Evolutionary conservation across 805 yeast genomes (phyloP).

Genomic region (Monosporozyma unispora): DNA sequence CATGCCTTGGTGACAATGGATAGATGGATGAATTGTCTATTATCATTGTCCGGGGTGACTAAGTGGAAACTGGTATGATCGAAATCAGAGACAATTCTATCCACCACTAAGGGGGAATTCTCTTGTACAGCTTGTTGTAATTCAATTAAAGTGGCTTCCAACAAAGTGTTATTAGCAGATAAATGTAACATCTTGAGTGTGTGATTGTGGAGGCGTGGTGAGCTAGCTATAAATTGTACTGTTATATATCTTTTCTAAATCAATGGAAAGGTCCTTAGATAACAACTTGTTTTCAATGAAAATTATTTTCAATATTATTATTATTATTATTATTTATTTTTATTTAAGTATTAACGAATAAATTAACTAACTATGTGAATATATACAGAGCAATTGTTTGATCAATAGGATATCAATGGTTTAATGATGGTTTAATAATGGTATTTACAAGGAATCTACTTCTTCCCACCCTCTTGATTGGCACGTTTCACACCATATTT

Average conservation of each 20-base stretch:
- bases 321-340: no score
- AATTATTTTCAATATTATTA: not conserved
- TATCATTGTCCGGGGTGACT: slow-evolving; percentile 54
- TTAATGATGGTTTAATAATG: no score
- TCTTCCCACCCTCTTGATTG: slow-evolving; percentile 21
- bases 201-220: no score
- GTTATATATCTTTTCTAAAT: no score
- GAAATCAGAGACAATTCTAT: slow-evolving; percentile 87
- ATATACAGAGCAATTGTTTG: no score
- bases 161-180: slow-evolving; percentile 72
- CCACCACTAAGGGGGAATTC: slow-evolving; percentile 38
- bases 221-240: no score
- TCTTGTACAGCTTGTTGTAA: slow-evolving; percentile 24
- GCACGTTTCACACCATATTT: slow-evolving; percentile 92
- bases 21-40: slow-evolving; percentile 37
- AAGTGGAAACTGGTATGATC: slow-evolving; percentile 93
- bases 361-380: no score
- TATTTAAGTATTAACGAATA: no score
- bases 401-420: no score
- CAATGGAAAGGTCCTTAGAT: no score
- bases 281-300: not conserved
- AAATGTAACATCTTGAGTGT: slow-evolving; percentile 62
- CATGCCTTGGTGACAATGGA: slow-evolving; percentile 29
- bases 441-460: no score
- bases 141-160: slow-evolving; percentile 72